Evolutionary conservation across 1,284 basidiomycete genomes (phyloP), one percentile per base, ranked within the genome.

Genomic region (Coniferiporia sulphurascens): DNA sequence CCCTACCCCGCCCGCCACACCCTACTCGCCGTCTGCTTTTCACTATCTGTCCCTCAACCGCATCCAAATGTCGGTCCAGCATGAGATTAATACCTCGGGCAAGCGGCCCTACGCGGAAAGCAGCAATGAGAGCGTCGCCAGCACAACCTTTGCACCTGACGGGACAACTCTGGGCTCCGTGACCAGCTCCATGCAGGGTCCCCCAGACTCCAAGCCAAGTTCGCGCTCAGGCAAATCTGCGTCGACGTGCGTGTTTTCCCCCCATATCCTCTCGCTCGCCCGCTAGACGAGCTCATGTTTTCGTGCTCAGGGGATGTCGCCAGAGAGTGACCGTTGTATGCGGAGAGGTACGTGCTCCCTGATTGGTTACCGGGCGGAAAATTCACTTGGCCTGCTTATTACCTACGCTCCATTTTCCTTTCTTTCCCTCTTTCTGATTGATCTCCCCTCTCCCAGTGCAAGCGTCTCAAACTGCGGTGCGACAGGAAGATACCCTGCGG

Each of bases 291-390:
- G 5, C 12, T 41, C 21, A 34, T 13, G 32, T 12, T 15, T 51
- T 13, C 35, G 13, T 10, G n/a, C 34, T 53, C 38, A 59, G 58
- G 12, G 58, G 58, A 76, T 84, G 89, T 54, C 85, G 88, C 58
- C 87, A 89, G 0, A 79, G 89, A 55, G 84, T 91, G 64, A 91
- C 88, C 38, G 88, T 91, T 27, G 88, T 91, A 10, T 91, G 88
- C 64, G 87, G 85, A 69, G 88, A 91, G 83, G 88, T 89, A 41
- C 50, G 79, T 73, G 45, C 55, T 62, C 48, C 32, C 56, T 59
- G 43, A 48, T 50, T 49, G 63, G 55, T 36, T 55, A 54, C 22
- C 38, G 38, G 38, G 38, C 12, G 38, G 38, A 41, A 10, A 41
- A 12, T 41, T 12, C 38, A 41, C 34, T 54, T 53, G 32, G 17